Conservation (phyloP, 2,329 filamentous ascomycete species). For the Pestalotiopsis sp. region DNA sequence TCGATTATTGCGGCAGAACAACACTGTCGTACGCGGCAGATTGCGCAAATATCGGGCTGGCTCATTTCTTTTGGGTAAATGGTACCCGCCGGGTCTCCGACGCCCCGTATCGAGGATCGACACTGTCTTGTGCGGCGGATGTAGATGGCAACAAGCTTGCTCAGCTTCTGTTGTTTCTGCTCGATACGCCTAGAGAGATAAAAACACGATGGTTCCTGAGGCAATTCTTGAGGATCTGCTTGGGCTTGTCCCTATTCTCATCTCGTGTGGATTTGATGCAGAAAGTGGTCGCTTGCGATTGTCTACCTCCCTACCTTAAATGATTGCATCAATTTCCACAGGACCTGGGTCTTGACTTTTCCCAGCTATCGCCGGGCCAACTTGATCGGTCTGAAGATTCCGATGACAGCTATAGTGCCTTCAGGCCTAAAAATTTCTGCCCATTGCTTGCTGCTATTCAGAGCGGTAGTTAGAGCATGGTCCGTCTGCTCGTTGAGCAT, state of each 20-base stretch:
- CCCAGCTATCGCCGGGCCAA: not conserved
- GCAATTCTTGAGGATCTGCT: not conserved
- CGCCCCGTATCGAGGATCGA: no score
- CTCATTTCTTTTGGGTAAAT: not conserved
- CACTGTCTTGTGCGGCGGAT: no score
- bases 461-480: not conserved
- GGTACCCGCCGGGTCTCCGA: no score
- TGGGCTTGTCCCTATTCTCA: not conserved
- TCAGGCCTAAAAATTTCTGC: no score
- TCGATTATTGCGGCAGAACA: not conserved
- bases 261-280: not conserved
- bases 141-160: not conserved
- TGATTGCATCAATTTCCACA: not conserved
- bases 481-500: not conserved
- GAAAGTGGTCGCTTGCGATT: no score
- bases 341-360: no score
- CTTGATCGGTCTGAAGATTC: not conserved
- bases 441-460: not conserved
- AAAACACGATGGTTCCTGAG: not conserved
- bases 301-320: not conserved
- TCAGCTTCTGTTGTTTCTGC: not conserved
- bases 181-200: not conserved
- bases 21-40: not conserved
- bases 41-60: not conserved
- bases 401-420: no score